Conservation (phyloP, 2,329 filamentous ascomycete species). For the Neonectria sp. region DNA sequence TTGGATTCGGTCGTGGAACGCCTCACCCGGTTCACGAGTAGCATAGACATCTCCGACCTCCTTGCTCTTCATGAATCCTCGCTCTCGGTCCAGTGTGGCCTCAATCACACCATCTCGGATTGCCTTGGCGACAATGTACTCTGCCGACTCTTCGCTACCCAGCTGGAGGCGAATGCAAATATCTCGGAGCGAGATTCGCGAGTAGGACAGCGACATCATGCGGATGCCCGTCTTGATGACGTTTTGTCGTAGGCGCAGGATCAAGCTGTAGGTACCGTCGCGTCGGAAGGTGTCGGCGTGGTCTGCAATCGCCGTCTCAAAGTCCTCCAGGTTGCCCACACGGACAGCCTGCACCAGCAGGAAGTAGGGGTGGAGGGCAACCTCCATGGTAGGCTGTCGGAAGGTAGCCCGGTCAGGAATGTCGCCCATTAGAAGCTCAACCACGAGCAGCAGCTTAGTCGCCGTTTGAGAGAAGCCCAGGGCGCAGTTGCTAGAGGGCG, state of each 20-base stretch:
- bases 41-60: slow-evolving; percentile 96
- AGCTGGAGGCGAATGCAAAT: slow-evolving; percentile 96
- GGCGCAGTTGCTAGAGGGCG: slow-evolving; percentile 89
- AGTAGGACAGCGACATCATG: slow-evolving; percentile 99
- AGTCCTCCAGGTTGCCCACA: slow-evolving; percentile 95
- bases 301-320: slow-evolving; percentile 87
- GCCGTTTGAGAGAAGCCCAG: slow-evolving; percentile 96
- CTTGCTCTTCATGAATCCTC: slow-evolving; percentile 98
- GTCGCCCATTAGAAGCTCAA: slow-evolving; percentile 98
- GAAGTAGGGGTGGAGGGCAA: slow-evolving; percentile 92
- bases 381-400: slow-evolving; percentile 89
- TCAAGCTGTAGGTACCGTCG: slow-evolving; percentile 95
- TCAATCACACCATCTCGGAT: slow-evolving; percentile 98
- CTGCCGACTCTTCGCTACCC: slow-evolving; percentile 95
- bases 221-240: slow-evolving; percentile 99
- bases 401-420: slow-evolving; percentile 97
- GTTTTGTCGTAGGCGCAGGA: slow-evolving; percentile 95
- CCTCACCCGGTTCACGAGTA: slow-evolving; percentile 94
- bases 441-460: slow-evolving; percentile 95
- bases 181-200: slow-evolving; percentile 94
- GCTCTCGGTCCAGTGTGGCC: slow-evolving; percentile 92
- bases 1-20: slow-evolving; percentile 96
- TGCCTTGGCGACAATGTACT: slow-evolving; percentile 99
- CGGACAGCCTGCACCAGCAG: slow-evolving; percentile 94
- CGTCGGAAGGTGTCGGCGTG: slow-evolving; percentile 89